Evolutionary conservation across 2,329 filamentous ascomycete genomes (phyloP), one percentile per base, ranked within the genome.

Genomic region (Cercospora sp.): DNA sequence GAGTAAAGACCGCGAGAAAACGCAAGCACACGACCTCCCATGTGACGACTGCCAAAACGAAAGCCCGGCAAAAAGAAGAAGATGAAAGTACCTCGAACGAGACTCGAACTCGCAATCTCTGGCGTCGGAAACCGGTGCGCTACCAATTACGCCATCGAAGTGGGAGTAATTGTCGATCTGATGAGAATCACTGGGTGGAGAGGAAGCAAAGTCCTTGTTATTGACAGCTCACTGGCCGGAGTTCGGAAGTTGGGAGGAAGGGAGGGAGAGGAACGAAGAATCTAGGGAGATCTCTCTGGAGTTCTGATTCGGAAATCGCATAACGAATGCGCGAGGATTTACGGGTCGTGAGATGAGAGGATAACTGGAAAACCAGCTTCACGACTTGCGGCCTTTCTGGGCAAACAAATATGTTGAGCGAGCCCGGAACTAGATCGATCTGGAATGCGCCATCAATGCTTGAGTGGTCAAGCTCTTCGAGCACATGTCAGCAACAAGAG

Each of bases 71-170:
- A 16, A 20, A 28, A 36, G 1, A 55, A 55, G n/a, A 55, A 30
- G 51, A 57, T 28, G n/a, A 2, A 10, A 57, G 23, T 23, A 57
- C 51, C 51, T 57, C 51, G 51, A 57, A 30, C 51, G 20, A 23
- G 51, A 57, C 51, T 57, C 28, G 51, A 57, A 57, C 51, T 23
- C 28, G 51, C 51, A 57, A 57, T 30, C 51, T 30, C 51, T 57
- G 51, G 51, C 28, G 51, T 30, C 51, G 51, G 28, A 57, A 57
- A 57, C 51, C 51, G 30, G 51, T 57, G 51, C 51, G 51, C 18
- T 57, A 57, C 51, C 51, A 57, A 57, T 57, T 57, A 57, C 51
- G 51, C 51, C 51, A 57, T 57, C 51, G 51, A 57, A 23, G 51
- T 57, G n/a, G 42, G 18, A 20, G 42, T 18, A n/a, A 48, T 5